Percentiles rank a stretch among this genome's conserved stretches.
Evolutionary conservation across 371 early-diverging fungal genomes (phyloP).

Genomic region (Mycotypha africana): DNA sequence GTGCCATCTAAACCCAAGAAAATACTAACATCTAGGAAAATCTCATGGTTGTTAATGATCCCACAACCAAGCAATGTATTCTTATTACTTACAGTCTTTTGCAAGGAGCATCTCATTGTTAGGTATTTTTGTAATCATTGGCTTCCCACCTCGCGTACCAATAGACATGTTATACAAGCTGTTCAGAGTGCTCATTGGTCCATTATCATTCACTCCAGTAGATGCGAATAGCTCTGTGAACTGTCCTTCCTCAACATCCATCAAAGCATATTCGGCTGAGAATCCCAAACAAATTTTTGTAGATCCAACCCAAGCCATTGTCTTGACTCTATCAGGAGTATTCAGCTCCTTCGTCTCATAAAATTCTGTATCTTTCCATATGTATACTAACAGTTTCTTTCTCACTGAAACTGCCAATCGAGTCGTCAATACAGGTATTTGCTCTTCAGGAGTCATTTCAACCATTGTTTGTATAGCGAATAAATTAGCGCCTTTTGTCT

Average conservation of each 20-base stretch:
- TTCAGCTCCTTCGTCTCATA: conserved; percentile 55
- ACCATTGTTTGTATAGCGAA: conserved; percentile 72
- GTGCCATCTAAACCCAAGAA: conserved; percentile 66
- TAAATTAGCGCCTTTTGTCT: conserved; percentile 70
- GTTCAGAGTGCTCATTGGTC: conserved; percentile 42
- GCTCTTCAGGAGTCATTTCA: conserved; percentile 52
- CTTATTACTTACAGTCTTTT: conserved; percentile 49
- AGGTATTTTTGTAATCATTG: conserved; percentile 64
- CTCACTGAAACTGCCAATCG: conserved; percentile 73
- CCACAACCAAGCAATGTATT: too few relatives aligned
- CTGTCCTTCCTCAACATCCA: conserved; percentile 57
- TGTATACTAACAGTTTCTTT: conserved; percentile 64
- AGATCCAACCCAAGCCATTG: conserved; percentile 67
- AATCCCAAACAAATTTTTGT: conserved; percentile 65
- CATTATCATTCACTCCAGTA: conserved; percentile 27
- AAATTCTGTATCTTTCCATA: conserved; percentile 79
- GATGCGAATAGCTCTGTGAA: conserved; percentile 48
- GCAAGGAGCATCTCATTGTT: conserved; percentile 71
- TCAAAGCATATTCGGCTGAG: conserved; percentile 60
- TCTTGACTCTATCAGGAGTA: conserved; percentile 60
- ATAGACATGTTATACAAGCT: conserved; percentile 51
- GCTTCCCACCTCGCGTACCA: conserved; percentile 58
- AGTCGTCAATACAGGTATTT: conserved; percentile 68
- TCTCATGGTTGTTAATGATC: too few relatives aligned
- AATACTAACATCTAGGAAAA: conserved; percentile 60